Percentiles rank a stretch among this genome's conserved stretches.
These are phyloP conservation scores for Vicia sativa DNA, from an alignment of 306 rosid species.

Conservation along the genomic window DNA sequence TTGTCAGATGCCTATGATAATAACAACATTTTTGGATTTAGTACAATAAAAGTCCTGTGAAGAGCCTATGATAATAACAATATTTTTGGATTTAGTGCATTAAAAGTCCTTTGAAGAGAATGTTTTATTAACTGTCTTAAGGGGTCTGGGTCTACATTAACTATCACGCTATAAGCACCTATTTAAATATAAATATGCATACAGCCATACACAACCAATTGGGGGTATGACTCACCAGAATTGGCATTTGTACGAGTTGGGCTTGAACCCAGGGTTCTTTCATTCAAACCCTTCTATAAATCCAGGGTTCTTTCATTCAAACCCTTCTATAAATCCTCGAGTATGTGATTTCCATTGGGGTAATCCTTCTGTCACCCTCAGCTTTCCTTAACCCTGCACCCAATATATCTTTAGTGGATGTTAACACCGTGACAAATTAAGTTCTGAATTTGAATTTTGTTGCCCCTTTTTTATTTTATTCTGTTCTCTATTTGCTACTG, in stretches of 20 bases:
- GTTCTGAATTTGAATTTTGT: slow-evolving; percentile 22
- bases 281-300: slow-evolving; percentile 10
- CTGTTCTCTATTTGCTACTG: slow-evolving; percentile 19
- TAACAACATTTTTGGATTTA: slow-evolving; percentile 9
- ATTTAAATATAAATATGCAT: background rate
- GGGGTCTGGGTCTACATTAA: background rate
- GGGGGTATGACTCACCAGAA: background rate
- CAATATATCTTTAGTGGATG: background rate
- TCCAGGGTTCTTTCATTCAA: slow-evolving; percentile 12
- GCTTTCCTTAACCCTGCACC: background rate
- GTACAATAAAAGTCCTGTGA: background rate
- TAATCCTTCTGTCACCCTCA: background rate
- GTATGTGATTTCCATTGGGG: slow-evolving; percentile 7
- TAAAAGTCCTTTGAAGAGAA: too few relatives aligned
- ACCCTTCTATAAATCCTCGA: slow-evolving; percentile 14
- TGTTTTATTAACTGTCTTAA: too few relatives aligned
- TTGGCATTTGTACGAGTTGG: slow-evolving; percentile 22
- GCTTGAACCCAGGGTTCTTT: slow-evolving; percentile 5
- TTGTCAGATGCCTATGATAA: slow-evolving; percentile 7
- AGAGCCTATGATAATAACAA: background rate
- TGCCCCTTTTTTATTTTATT: slow-evolving; percentile 22
- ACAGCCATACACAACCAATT: background rate
- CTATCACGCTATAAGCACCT: background rate
- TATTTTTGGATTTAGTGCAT: slow-evolving; percentile 9
- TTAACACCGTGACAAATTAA: slow-evolving; percentile 22